Evolutionary conservation across 2,329 filamentous ascomycete species (phyloP).

Genomic region (Colletotrichum navitas): DNA sequence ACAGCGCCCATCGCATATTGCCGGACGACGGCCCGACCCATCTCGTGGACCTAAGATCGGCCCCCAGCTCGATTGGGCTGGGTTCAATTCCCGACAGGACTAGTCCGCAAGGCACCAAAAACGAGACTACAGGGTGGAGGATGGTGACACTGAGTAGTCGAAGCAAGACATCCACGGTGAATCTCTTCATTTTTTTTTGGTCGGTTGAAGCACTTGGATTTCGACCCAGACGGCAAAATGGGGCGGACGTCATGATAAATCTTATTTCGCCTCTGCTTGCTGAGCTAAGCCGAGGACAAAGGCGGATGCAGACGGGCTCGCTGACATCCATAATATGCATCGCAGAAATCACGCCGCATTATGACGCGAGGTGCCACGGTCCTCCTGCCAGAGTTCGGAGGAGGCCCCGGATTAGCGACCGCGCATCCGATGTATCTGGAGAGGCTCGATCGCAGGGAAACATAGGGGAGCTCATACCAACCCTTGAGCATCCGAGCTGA

Average conservation of each 20-base stretch:
- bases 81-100: not conserved
- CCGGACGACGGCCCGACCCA: not conserved
- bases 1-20: not conserved
- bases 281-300: not conserved
- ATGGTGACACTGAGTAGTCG: not conserved
- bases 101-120: not conserved
- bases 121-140: not conserved
- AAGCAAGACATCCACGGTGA: not conserved
- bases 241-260: not conserved
- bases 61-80: not conserved
- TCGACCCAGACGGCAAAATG: not conserved
- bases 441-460: not conserved
- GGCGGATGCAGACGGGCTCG: not conserved
- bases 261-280: not conserved
- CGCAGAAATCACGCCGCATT: not conserved
- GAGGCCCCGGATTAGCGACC: not conserved
- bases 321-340: not conserved
- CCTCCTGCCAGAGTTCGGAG: not conserved
- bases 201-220: not conserved
- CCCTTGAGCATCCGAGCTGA: not conserved
- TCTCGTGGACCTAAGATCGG: not conserved
- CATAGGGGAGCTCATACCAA: not conserved
- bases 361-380: not conserved
- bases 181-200: not conserved
- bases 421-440: not conserved